Conservation (phyloP, 2,329 filamentous ascomycete species). For the Colletotrichum caudatum region DNA sequence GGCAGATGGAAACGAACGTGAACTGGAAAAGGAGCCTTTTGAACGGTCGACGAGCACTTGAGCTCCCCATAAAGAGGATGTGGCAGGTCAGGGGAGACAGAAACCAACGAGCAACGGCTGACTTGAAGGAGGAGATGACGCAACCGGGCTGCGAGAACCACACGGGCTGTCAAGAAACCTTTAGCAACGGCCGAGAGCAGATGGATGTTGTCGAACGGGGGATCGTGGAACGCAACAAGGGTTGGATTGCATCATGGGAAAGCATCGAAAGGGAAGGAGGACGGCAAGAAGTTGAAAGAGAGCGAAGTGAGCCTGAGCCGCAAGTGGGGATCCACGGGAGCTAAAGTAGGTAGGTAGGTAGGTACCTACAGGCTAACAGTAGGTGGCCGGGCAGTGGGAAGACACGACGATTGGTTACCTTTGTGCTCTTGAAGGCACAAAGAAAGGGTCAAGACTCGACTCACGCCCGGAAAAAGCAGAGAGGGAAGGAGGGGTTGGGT, state of each 20-base stretch:
- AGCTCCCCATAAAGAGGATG: background rate
- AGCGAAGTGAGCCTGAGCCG: background rate
- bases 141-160: background rate
- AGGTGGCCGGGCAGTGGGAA: background rate
- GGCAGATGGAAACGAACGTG: no score
- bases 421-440: background rate
- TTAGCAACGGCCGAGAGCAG: background rate
- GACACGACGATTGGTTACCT: background rate
- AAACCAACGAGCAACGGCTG: background rate
- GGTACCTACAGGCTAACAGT: background rate
- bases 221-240: no score
- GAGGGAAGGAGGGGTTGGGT: slow-evolving; percentile 5
- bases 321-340: slow-evolving; percentile 28
- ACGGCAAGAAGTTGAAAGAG: slow-evolving; percentile 27
- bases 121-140: background rate
- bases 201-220: background rate
- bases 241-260: background rate
- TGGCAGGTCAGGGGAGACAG: background rate
- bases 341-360: slow-evolving; percentile 7
- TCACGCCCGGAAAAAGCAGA: background rate
- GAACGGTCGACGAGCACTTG: background rate
- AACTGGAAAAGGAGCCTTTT: background rate
- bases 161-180: background rate
- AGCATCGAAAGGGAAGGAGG: background rate
- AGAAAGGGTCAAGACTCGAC: background rate